Evolutionary conservation across 2,329 filamentous ascomycete genomes (phyloP), one percentile per base, ranked within the genome.

Genomic region (Aspergillus sp.): DNA sequence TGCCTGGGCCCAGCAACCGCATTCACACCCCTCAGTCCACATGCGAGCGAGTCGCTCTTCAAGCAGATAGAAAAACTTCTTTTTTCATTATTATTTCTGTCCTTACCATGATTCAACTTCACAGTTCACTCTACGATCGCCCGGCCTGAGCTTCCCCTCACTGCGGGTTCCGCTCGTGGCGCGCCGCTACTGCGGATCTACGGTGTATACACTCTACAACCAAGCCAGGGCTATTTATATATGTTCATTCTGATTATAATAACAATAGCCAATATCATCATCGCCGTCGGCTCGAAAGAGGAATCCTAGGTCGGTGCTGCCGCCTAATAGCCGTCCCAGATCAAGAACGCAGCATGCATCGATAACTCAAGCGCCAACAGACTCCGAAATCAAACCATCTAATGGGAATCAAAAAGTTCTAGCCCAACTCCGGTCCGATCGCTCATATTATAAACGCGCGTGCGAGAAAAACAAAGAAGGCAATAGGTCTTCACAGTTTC

Each of bases 401-500:
- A 47, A 52, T 47, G 35, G 14, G 37, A 48, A 45, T 21, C 54
- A 40, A 53, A 54, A 37, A 45, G 41, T 14, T 60, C 50, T 58
- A 61, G 39, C 35, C 48, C 46, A 61, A 62, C 58, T 55, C 58
- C 58, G 27, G 24, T 50, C 52, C 57, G 24, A 47, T 24, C 46
- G 37, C 50, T 55, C 52, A 51, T 55, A 24, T 47, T 58, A 61
- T 43, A 52, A 55, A 51, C 31, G 24, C 14, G 35, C 7, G 4
- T 39, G 41, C 37, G 43, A 50, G 31, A 52, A 24, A 49, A 52
- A 37, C n/a, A 49, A 12, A 47, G 27, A 41, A 31, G 14, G 48
- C 17, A 46, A 35, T 37, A 37, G n/a, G 1, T n/a, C 35, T 6
- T 66, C 57, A 69, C 27, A 73, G 55, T 44, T 70, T 62, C 56